These are phyloP conservation scores for Blyttiomyces sp. DNA, from an alignment of 371 early-diverging fungal species.

Conservation along the genomic window DNA sequence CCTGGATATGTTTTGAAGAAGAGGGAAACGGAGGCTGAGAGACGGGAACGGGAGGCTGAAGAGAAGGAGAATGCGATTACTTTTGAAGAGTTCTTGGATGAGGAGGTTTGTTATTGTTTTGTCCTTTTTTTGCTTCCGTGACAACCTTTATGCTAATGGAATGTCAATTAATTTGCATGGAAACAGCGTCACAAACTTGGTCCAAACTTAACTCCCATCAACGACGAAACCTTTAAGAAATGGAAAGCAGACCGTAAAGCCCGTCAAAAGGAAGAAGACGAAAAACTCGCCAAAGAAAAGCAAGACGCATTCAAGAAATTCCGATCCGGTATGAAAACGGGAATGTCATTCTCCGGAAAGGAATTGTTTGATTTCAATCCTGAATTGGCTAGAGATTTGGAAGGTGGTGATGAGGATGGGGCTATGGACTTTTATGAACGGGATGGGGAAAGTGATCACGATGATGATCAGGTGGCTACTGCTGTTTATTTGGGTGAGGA, in stretches of 20 bases:
- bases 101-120: constrained; percentile 60
- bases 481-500: constrained; percentile 3
- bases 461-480: constrained; percentile 5
- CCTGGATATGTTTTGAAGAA: constrained; percentile 95
- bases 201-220: constrained; percentile 92
- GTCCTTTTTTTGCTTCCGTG: background rate
- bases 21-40: constrained; percentile 69
- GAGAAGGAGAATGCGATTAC: constrained; percentile 72
- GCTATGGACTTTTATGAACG: constrained; percentile 43
- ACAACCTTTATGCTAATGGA: background rate
- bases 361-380: constrained; percentile 98
- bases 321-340: constrained; percentile 79
- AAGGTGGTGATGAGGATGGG: constrained; percentile 32
- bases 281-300: constrained; percentile 70
- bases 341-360: constrained; percentile 85
- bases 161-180: background rate
- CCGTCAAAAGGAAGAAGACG: constrained; percentile 68
- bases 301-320: constrained; percentile 77
- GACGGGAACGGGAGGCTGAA: constrained; percentile 64
- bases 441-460: constrained; percentile 27
- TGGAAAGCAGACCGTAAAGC: constrained; percentile 93
- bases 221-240: constrained; percentile 85
- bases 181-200: constrained; percentile 90
- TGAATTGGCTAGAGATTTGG: constrained; percentile 44
- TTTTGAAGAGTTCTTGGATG: constrained; percentile 95